phyloP scores from a whole-genome alignment of 768 basidiomycete genomes.

The Ramaria rubella region DNA sequence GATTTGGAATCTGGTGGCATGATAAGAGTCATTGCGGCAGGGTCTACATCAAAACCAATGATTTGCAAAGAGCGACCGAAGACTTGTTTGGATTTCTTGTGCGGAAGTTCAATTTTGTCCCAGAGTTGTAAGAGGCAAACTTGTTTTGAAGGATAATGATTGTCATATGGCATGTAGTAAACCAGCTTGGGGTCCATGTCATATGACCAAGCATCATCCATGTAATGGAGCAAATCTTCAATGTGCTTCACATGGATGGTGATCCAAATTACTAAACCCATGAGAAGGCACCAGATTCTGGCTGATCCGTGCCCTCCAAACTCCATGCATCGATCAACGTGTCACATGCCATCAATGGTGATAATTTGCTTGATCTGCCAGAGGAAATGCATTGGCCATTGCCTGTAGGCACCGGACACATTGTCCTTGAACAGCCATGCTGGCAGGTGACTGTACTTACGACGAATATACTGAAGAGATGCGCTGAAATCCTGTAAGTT shows the following conservation, averaged over 20 bases:
- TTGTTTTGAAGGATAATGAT: slow-evolving; percentile 27
- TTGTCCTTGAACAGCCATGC: slow-evolving; percentile 30
- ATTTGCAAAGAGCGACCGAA: slow-evolving; percentile 27
- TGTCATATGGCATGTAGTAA: slow-evolving; percentile 27
- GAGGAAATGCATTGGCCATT: slow-evolving; percentile 30
- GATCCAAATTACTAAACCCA: slow-evolving; percentile 33
- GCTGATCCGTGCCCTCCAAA: slow-evolving; percentile 28
- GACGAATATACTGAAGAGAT: slow-evolving; percentile 17
- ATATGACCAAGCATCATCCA: slow-evolving; percentile 23
- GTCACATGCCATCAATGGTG: slow-evolving; percentile 10
- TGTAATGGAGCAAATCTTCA: slow-evolving; percentile 20
- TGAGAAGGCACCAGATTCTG: slow-evolving; percentile 26
- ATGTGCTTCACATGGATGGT: slow-evolving; percentile 18
- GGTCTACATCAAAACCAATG: slow-evolving; percentile 35
- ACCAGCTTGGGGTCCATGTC: slow-evolving; percentile 12
- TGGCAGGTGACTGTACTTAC: background rate
- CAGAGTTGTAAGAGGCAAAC: slow-evolving; percentile 30
- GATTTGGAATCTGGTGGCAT: slow-evolving; percentile 15
- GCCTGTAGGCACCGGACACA: slow-evolving; percentile 30
- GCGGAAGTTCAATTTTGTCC: slow-evolving; percentile 35
- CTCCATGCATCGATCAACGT: slow-evolving; percentile 28
- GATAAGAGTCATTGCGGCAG: slow-evolving; percentile 26
- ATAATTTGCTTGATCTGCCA: slow-evolving; percentile 39
- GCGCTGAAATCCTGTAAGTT: slow-evolving; percentile 19
- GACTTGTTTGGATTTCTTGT: slow-evolving; percentile 35